Evolutionary conservation across 2,329 filamentous ascomycete species (phyloP).

Genomic region (Fusarium chaquense): DNA sequence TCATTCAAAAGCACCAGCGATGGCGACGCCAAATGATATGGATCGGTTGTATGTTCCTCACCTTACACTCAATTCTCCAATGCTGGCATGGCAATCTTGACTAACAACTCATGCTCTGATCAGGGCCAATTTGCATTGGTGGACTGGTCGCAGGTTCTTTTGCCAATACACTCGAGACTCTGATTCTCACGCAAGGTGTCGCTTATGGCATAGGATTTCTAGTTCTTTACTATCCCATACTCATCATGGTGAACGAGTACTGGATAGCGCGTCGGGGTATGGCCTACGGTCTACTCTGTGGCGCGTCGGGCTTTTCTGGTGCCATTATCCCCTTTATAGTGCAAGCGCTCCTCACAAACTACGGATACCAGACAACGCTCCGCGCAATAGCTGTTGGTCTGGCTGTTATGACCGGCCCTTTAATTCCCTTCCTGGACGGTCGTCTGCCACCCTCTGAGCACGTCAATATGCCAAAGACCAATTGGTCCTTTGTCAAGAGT

Average conservation of each 20-base stretch:
- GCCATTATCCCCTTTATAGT: background rate
- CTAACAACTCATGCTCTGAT: background rate
- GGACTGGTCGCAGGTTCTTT: background rate
- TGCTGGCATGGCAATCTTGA: background rate
- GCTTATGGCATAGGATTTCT: background rate
- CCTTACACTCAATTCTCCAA: too few relatives aligned
- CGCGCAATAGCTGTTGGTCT: background rate
- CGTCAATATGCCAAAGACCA: background rate
- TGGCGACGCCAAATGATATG: background rate
- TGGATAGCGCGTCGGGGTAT: background rate
- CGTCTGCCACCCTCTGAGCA: background rate
- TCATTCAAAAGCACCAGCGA: background rate
- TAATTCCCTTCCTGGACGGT: background rate
- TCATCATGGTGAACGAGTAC: background rate
- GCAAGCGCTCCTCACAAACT: background rate
- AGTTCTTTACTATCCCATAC: background rate
- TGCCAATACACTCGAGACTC: background rate
- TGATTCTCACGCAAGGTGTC: background rate
- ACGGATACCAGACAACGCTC: background rate
- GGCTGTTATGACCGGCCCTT: background rate
- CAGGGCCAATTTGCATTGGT: background rate
- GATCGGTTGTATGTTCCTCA: background rate
- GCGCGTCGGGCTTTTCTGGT: background rate
- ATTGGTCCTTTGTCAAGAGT: background rate
- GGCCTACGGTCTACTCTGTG: background rate